Base-by-base conservation (phyloP, 257 asterid species). In the Leonotis leonurus region DNA sequence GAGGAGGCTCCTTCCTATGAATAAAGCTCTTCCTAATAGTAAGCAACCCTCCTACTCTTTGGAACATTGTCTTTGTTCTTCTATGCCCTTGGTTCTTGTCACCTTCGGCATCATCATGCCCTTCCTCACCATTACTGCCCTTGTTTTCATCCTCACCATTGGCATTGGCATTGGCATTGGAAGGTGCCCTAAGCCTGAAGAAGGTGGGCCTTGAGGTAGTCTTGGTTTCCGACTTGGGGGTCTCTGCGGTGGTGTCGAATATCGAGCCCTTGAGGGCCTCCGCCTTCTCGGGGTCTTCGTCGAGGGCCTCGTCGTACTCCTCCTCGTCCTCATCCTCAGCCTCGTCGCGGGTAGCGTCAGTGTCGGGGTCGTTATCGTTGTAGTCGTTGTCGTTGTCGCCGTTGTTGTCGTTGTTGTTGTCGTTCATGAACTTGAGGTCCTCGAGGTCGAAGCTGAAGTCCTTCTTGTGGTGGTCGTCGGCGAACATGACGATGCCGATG, bases 221-320 rank as follows among this genome's bases (percentile, higher is more conserved):
- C 5, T 37, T 68, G 4, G 84, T 80, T 60, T 87, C 96, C 3
- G 93, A 77, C 65, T 75, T 78, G 0, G 90, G 95, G 0, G 93
- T 81, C 40, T 75, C 81, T 0, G 78, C 83, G 0, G 35, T 78
- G 0, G 72, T 24, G 16, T 88, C 94, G n/a, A 85, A 84, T 22
- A 80, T 88, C 0, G 98, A 80, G 1, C 95, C 96, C 67, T 74
- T 81, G 0, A 81, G 70, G 2, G 84, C 86, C 70, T 86, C 89
- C 0, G 82, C 89, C 75, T 77, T 89, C 50, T 71, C 81, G 1
- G 94, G 84, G 52, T 80, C 86, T 33, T 83, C 90, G 2, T 80
- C 75, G 37, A 71, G 22, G 1, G 44, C 18, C 9, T 60, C 67
- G 0, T 73, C 76, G 0, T 24, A 17, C 0, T 25, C 57, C 6